Conservation (phyloP, 257 asterid genomes). For the Gardenia jasminoides region DNA sequence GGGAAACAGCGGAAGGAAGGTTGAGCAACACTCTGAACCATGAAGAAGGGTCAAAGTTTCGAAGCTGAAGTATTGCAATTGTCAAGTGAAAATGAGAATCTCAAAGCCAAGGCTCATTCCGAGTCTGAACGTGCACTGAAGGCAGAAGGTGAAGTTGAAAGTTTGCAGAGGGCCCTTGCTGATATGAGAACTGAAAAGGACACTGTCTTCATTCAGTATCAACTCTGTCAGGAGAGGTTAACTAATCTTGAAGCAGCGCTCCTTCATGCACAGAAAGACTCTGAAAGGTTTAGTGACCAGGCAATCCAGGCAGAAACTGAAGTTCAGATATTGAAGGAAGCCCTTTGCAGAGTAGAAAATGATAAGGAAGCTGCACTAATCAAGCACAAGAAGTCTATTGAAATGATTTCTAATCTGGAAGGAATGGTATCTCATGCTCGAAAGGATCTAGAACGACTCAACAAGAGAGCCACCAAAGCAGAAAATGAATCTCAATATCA, state of each 20-base stretch:
- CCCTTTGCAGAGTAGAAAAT: slow-evolving; percentile 54
- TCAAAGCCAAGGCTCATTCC: slow-evolving; percentile 46
- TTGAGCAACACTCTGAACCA: slow-evolving; percentile 13
- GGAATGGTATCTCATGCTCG: slow-evolving; percentile 42
- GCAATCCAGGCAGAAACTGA: slow-evolving; percentile 61
- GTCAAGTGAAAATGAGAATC: slow-evolving; percentile 42
- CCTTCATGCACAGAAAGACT: slow-evolving; percentile 48
- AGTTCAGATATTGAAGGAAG: slow-evolving; percentile 64
- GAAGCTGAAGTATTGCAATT: slow-evolving; percentile 33
- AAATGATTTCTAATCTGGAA: slow-evolving; percentile 51
- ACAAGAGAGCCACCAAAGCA: slow-evolving; percentile 40
- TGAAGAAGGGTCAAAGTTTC: slow-evolving; percentile 28
- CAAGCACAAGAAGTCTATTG: slow-evolving; percentile 49
- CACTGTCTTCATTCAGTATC: slow-evolving; percentile 52
- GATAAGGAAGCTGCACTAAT: slow-evolving; percentile 52
- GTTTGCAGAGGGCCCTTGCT: slow-evolving; percentile 53
- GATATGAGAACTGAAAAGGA: slow-evolving; percentile 67
- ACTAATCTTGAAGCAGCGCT: slow-evolving; percentile 58
- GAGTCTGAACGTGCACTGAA: slow-evolving; percentile 56
- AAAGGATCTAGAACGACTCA: slow-evolving; percentile 45
- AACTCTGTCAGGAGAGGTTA: slow-evolving; percentile 58
- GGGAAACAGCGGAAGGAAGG: slow-evolving; percentile 28
- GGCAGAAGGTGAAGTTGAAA: slow-evolving; percentile 61
- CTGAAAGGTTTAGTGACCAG: slow-evolving; percentile 49
- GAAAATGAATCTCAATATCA: slow-evolving; percentile 51